Evolutionary conservation across 495 filamentous ascomycete species (phyloP).

Genomic region (Corynascus novoguineensis): DNA sequence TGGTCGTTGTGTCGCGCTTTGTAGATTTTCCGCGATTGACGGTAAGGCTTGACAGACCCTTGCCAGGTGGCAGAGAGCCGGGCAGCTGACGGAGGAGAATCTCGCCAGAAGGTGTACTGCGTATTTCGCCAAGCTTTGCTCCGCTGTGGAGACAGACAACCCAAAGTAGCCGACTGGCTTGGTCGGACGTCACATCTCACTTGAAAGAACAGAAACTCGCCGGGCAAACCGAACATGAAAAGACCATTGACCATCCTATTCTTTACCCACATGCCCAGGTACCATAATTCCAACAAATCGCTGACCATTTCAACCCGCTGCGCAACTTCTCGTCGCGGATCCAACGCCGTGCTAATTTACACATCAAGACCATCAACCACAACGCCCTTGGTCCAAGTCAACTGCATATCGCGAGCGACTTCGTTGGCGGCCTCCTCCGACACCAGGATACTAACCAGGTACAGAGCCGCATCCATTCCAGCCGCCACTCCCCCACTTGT

Average conservation of each 20-base stretch:
- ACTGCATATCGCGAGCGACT: constrained; percentile 62
- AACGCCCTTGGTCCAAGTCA: constrained; percentile 64
- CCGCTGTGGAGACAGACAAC: not conserved
- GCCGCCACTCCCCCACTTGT: constrained; percentile 70
- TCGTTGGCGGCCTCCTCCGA: constrained; percentile 61
- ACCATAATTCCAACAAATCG: not conserved
- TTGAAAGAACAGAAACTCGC: too few relatives aligned
- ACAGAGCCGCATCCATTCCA: constrained; percentile 72
- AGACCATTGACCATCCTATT: not conserved
- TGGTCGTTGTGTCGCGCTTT: not conserved
- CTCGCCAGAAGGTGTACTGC: not conserved
- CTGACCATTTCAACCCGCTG: not conserved
- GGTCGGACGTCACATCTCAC: not conserved
- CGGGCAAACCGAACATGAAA: too few relatives aligned
- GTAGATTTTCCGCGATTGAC: constrained; percentile 11
- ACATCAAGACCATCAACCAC: constrained; percentile 70
- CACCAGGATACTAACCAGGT: constrained; percentile 70
- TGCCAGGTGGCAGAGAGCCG: constrained; percentile 6
- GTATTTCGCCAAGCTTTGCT: not conserved
- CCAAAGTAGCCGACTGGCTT: too few relatives aligned
- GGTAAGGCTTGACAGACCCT: constrained; percentile 6
- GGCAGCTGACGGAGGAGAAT: not conserved
- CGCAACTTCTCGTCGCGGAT: constrained; percentile 8
- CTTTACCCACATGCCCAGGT: too few relatives aligned
- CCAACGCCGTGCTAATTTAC: constrained; percentile 36